Percentiles rank a stretch among this genome's conserved stretches.
Evolutionary conservation across 768 basidiomycete species (phyloP).

Genomic region (Panus rudis): DNA sequence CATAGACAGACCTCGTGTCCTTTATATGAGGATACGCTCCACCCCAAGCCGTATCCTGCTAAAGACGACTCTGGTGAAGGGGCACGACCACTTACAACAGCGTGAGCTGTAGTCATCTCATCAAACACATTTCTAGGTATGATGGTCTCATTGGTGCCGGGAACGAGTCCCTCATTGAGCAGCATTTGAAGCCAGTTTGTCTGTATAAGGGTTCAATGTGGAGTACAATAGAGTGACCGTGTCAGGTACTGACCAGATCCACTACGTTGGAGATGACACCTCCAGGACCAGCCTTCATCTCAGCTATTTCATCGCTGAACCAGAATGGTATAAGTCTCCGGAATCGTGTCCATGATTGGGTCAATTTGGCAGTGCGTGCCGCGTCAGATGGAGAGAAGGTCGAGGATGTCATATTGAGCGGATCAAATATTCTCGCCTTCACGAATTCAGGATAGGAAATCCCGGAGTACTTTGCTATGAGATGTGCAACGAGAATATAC

Average conservation of each 20-base stretch:
- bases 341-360: slow-evolving; percentile 26
- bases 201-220: too few relatives aligned
- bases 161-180: slow-evolving; percentile 28
- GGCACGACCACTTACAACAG: slow-evolving; percentile 16
- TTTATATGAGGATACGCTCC: slow-evolving; percentile 30
- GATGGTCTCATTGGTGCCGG: slow-evolving; percentile 23
- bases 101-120: slow-evolving; percentile 26
- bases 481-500: slow-evolving; percentile 28
- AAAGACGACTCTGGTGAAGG: slow-evolving; percentile 19
- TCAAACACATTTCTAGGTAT: slow-evolving; percentile 26
- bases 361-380: slow-evolving; percentile 22
- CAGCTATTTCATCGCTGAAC: slow-evolving; percentile 20
- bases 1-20: slow-evolving; percentile 31
- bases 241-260: slow-evolving; percentile 32
- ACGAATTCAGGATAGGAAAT: slow-evolving; percentile 33
- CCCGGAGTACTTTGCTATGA: slow-evolving; percentile 28
- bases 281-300: slow-evolving; percentile 30
- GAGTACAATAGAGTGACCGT: neutral
- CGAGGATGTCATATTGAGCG: slow-evolving; percentile 34
- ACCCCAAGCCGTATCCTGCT: slow-evolving; percentile 36
- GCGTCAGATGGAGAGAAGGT: slow-evolving; percentile 32
- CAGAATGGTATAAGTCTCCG: slow-evolving; percentile 29
- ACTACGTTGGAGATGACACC: slow-evolving; percentile 36
- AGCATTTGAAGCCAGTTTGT: slow-evolving; percentile 31
- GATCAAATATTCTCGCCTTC: slow-evolving; percentile 32